Percentiles rank a stretch among this genome's conserved stretches.
phyloP scores from a whole-genome alignment of 2,329 filamentous ascomycete genomes.

The Colletotrichum orchidophilum region DNA sequence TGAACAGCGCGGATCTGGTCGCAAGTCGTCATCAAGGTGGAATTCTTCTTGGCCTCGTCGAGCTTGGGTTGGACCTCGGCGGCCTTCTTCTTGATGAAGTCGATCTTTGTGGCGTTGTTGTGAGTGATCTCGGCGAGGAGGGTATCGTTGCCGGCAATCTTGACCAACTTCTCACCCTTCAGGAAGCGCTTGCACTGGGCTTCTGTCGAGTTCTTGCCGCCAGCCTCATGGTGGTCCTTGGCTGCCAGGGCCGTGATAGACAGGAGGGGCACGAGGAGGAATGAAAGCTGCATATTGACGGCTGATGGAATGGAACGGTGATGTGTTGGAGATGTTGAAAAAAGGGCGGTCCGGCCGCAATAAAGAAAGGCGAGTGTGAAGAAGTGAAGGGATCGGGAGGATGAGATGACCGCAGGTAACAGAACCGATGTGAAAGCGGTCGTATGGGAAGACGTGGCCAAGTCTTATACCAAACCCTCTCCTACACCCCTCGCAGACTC shows the following conservation, averaged over 20 bases:
- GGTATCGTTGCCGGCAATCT: constrained; percentile 48
- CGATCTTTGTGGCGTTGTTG: constrained; percentile 48
- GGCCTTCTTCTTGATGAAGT: constrained; percentile 48
- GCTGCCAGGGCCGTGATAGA: constrained; percentile 37
- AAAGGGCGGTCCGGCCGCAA: constrained; percentile 31
- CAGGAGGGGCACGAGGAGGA: constrained; percentile 22
- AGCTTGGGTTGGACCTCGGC: constrained; percentile 41
- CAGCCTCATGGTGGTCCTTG: constrained; percentile 39
- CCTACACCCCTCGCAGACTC: constrained; percentile 8
- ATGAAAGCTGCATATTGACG: constrained; percentile 31
- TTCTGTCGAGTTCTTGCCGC: constrained; percentile 39
- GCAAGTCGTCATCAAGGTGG: constrained; percentile 47
- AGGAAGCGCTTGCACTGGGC: constrained; percentile 45
- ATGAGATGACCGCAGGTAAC: constrained; percentile 27
- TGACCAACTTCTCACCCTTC: constrained; percentile 41
- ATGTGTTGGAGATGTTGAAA: background rate
- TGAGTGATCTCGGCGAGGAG: constrained; percentile 43
- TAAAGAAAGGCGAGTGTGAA: constrained; percentile 16
- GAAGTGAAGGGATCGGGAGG: constrained; percentile 22
- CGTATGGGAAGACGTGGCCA: constrained; percentile 11
- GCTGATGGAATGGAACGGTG: background rate
- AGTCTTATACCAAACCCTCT: constrained; percentile 33
- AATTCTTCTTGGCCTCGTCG: constrained; percentile 43
- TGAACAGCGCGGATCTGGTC: constrained; percentile 43
- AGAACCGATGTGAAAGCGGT: background rate